phyloP scores from a whole-genome alignment of 106 monocot genomes.

The Acanthochlamys bracteata region DNA sequence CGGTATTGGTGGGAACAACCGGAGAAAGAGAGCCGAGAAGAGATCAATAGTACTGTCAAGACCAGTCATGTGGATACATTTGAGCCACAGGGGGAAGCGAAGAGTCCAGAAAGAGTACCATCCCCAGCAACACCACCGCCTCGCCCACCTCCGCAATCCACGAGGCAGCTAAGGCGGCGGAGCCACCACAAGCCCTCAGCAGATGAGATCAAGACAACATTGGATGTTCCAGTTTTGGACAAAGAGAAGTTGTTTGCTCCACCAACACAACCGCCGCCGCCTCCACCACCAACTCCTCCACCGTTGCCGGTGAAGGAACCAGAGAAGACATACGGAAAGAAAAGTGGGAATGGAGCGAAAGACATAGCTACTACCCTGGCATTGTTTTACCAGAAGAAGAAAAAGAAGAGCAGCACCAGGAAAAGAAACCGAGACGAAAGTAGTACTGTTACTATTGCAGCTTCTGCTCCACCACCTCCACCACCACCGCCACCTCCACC shows the following conservation, averaged over 20 bases:
- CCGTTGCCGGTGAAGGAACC: not conserved
- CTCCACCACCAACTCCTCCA: constrained; percentile 29
- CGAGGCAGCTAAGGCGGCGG: not conserved
- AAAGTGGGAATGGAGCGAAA: constrained; percentile 43
- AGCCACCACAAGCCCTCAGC: not conserved
- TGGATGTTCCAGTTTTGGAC: not conserved
- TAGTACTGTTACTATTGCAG: not conserved
- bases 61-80: constrained; percentile 38
- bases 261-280: constrained; percentile 23
- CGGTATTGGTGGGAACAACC: too few species aligned
- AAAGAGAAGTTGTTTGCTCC: constrained; percentile 16
- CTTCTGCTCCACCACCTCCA: constrained; percentile 8
- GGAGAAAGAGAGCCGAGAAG: not conserved
- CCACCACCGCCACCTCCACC: constrained; percentile 36
- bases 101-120: not conserved
- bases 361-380: constrained; percentile 51
- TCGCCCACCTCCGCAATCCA: constrained; percentile 18
- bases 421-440: constrained; percentile 27
- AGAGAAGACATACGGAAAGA: constrained; percentile 27
- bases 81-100: not conserved
- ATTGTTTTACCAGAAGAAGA: constrained; percentile 63
- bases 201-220: too few species aligned
- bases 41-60: constrained; percentile 24
- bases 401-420: constrained; percentile 17
- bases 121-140: constrained; percentile 9